Evolutionary conservation across 2,329 filamentous ascomycete genomes (phyloP), one percentile per base, ranked within the genome.

Genomic region (Didymella pomorum): DNA sequence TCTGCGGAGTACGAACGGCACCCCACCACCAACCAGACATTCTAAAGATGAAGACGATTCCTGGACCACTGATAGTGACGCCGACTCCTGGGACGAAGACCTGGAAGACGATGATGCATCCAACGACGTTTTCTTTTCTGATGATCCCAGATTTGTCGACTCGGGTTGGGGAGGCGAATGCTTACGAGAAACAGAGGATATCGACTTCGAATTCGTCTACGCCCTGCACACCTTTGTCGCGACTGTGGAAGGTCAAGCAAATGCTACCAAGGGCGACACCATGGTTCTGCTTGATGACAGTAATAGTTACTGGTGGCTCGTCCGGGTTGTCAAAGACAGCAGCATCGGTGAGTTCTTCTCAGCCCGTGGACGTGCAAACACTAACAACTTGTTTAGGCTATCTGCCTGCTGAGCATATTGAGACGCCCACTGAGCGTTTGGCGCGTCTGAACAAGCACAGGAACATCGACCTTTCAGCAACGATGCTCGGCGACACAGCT

Each of bases 261-360:
- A 98, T 81, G 95, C 95, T 58, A 96, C 92, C 31, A 99, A 99
- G 79, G 95, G 95, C 50, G 95, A 99, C 74, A 98, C 94, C 14
- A 99, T 99, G 95, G 94, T 98, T 52, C 83, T 99, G 64, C 86
- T 99, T 21, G 95, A 99, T 73, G 95, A 99, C 72, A 98, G 93
- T 80, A 99, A 99, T 80, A 98, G 93, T 79, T 99, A 99, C 78
- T 99, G 95, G 95, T 99, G 95, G 95, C 86, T 99, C 61, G 95
- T 99, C 14, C 86, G 94, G 65, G 91, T 99, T 44, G 93, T 98
- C 52, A 98, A 98, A 78, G 95, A 99, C 79, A 96, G 91, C 76
- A 98, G 93, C 75, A 99, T 99, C 77, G 87, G 87, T 89, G 77
- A 60, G 83, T 71, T 16, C 18, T 12, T 26, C 2, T 10, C 8